These are phyloP conservation scores for Globisporangium emineosum DNA, from an alignment of 352 stramenopile species.

Conservation along the genomic window DNA sequence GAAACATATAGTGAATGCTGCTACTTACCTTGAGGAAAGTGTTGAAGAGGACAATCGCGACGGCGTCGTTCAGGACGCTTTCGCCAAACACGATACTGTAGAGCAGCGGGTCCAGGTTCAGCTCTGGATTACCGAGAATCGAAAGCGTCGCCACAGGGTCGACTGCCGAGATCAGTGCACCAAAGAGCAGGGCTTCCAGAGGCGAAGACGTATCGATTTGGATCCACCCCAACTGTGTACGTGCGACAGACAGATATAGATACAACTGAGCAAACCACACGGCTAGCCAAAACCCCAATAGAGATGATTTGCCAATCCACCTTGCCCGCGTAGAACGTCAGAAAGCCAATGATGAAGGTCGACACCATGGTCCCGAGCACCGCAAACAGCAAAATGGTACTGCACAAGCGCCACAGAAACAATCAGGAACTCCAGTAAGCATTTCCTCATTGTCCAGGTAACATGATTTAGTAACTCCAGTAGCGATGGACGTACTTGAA, in stretches of 20 bases:
- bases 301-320: conserved; percentile 18
- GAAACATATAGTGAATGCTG: no score
- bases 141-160: conserved; percentile 96
- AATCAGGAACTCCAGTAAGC: background rate
- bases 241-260: background rate
- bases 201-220: conserved; percentile 90
- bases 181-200: conserved; percentile 95
- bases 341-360: conserved; percentile 94
- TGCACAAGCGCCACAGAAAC: conserved; percentile 13
- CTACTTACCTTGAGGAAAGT: conserved; percentile 92
- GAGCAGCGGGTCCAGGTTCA: conserved; percentile 87
- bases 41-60: conserved; percentile 97
- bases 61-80: conserved; percentile 96
- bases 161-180: conserved; percentile 93
- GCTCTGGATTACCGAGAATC: conserved; percentile 92
- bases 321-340: conserved; percentile 88
- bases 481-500: conserved; percentile 57
- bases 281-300: background rate
- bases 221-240: conserved; percentile 60
- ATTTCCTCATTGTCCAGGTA: background rate
- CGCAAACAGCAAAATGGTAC: conserved; percentile 93
- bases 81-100: conserved; percentile 97
- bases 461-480: background rate
- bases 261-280: background rate
- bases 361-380: conserved; percentile 95